phyloP scores from a whole-genome alignment of 2,329 filamentous ascomycete species.

The Stagonosporopsis cucurbitacearum region DNA sequence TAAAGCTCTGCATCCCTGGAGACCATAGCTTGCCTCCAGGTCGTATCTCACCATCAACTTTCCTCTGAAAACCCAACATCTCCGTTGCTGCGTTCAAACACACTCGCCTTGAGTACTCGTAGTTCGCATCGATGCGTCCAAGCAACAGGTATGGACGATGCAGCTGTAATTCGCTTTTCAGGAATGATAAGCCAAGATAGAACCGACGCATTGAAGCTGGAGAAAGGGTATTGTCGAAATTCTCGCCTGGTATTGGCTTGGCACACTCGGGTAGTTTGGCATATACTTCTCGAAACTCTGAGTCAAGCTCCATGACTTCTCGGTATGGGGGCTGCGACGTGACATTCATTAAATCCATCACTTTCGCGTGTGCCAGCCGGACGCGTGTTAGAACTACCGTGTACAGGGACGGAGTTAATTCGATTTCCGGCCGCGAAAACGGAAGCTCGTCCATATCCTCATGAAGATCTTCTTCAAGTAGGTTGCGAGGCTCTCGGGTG shows the following conservation, averaged over 20 bases:
- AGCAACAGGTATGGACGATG: slow-evolving; percentile 47
- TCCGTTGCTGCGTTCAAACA: slow-evolving; percentile 56
- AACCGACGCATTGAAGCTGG: slow-evolving; percentile 35
- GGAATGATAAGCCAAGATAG: slow-evolving; percentile 41
- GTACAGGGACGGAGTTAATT: slow-evolving; percentile 38
- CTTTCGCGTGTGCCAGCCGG: slow-evolving; percentile 32
- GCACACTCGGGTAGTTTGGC: slow-evolving; percentile 29
- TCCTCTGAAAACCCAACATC: slow-evolving; percentile 54
- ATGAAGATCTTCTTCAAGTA: slow-evolving; percentile 51
- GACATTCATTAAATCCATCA: slow-evolving; percentile 39
- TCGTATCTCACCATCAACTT: slow-evolving; percentile 51
- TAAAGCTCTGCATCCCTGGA: slow-evolving; percentile 42
- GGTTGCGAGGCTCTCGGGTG: slow-evolving; percentile 49
- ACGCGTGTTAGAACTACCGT: slow-evolving; percentile 35
- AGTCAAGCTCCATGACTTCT: slow-evolving; percentile 38
- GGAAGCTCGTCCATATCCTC: slow-evolving; percentile 45
- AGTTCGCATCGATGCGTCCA: slow-evolving; percentile 47
- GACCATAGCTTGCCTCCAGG: slow-evolving; percentile 46
- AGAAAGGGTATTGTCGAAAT: slow-evolving; percentile 20
- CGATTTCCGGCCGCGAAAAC: slow-evolving; percentile 35
- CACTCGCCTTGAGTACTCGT: slow-evolving; percentile 50
- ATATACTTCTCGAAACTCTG: slow-evolving; percentile 30
- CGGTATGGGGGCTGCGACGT: slow-evolving; percentile 37
- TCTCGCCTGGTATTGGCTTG: slow-evolving; percentile 19
- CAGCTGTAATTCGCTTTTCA: slow-evolving; percentile 45